A percentile compares a stretch with the other conserved stretches of the same genome.
These are phyloP conservation scores for Circinella minor DNA, from an alignment of 371 early-diverging fungal genomes.

Conservation along the genomic window DNA sequence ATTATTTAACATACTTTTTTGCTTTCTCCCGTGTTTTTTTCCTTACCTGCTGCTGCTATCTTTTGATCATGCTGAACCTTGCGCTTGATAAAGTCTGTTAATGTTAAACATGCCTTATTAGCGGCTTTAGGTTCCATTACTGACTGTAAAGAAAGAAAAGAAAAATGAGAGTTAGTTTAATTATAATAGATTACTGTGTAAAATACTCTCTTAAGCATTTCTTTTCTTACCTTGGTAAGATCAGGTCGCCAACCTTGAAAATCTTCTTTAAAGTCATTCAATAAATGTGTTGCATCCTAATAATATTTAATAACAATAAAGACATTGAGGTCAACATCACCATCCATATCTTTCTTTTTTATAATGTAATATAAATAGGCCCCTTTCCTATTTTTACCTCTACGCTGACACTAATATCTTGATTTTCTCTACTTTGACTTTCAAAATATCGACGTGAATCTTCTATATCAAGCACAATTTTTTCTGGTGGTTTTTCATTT, in stretches of 20 bases:
- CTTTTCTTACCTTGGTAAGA: constrained; percentile 34
- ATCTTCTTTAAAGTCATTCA: constrained; percentile 33
- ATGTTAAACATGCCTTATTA: constrained; percentile 33
- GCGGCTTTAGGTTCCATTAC: constrained; percentile 39
- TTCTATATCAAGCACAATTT: constrained; percentile 69
- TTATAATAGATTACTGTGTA: no score
- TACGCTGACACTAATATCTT: constrained; percentile 27
- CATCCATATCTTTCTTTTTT: no score
- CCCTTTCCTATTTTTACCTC: constrained; percentile 9
- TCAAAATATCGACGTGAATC: constrained; percentile 81
- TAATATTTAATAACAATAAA: background rate
- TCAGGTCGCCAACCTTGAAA: constrained; percentile 49
- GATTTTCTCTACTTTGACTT: constrained; percentile 62
- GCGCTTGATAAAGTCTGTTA: constrained; percentile 40
- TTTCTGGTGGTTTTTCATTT: constrained; percentile 51
- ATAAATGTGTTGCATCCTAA: constrained; percentile 30
- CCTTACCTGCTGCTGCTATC: constrained; percentile 34
- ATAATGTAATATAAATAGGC: no score
- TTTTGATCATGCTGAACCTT: constrained; percentile 34
- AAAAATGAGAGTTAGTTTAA: no score
- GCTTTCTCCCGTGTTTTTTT: background rate
- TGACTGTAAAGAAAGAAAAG: constrained; percentile 17
- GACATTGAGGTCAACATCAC: no score
- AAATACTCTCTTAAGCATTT: background rate
- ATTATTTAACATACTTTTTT: background rate